A percentile compares a stretch with the other conserved stretches of the same genome.
These are phyloP conservation scores for Berberis vulgaris DNA, from an alignment of 164 flowering plant genomes.

Conservation along the genomic window DNA sequence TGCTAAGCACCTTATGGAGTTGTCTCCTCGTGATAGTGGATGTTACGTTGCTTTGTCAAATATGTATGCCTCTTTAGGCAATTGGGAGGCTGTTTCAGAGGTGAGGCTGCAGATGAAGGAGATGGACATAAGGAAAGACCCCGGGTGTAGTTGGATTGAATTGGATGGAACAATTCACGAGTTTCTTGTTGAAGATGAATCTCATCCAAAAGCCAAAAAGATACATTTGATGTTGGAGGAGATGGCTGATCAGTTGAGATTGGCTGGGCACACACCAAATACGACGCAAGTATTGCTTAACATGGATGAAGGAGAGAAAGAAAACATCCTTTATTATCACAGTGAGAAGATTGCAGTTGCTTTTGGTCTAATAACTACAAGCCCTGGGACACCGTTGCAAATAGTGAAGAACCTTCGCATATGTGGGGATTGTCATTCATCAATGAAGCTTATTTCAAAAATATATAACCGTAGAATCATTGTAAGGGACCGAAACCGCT, in stretches of 20 bases:
- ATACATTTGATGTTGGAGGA: slow-evolving; percentile 47
- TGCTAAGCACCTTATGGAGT: slow-evolving; percentile 31
- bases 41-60: slow-evolving; percentile 56
- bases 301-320: slow-evolving; percentile 39
- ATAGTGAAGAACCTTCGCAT: slow-evolving; percentile 51
- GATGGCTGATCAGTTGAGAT: slow-evolving; percentile 21
- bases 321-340: slow-evolving; percentile 25
- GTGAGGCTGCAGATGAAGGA: slow-evolving; percentile 51
- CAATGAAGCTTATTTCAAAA: slow-evolving; percentile 8
- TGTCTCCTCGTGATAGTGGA: slow-evolving; percentile 47
- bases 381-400: slow-evolving; percentile 20
- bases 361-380: slow-evolving; percentile 45
- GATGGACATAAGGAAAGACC: slow-evolving; percentile 47
- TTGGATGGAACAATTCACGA: slow-evolving; percentile 47
- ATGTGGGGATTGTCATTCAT: slow-evolving; percentile 48
- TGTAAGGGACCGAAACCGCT: background rate
- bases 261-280: slow-evolving; percentile 31
- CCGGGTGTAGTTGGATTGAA: slow-evolving; percentile 63
- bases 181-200: slow-evolving; percentile 47
- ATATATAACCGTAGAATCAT: background rate
- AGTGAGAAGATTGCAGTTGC: slow-evolving; percentile 60
- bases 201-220: slow-evolving; percentile 35
- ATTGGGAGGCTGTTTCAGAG: slow-evolving; percentile 44
- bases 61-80: slow-evolving; percentile 40
- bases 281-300: slow-evolving; percentile 40